These are phyloP conservation scores for Elsinoe fawcettii DNA, from an alignment of 2,329 filamentous ascomycete genomes.

Conservation along the genomic window DNA sequence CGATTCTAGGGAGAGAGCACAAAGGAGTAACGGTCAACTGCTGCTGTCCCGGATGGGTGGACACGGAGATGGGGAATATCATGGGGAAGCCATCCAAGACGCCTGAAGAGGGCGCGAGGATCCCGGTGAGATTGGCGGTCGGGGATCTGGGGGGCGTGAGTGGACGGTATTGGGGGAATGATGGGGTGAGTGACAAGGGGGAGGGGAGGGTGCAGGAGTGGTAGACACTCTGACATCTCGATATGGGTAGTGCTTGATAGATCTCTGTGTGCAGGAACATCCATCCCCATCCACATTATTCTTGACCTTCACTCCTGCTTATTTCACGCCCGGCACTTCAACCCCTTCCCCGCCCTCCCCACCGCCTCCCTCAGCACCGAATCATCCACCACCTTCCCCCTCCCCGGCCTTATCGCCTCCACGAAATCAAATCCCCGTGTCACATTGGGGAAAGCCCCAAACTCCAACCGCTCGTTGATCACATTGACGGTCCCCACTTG, in stretches of 20 bases:
- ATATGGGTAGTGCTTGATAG: no score
- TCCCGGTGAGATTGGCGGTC: constrained; percentile 31
- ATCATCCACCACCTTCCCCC: background rate
- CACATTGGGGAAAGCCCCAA: background rate
- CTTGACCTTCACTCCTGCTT: no score
- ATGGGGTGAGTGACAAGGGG: constrained; percentile 26
- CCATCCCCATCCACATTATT: background rate
- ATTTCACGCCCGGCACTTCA: background rate
- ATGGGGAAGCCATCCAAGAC: constrained; percentile 29
- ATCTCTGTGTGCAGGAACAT: no score
- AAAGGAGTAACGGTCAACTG: constrained; percentile 27
- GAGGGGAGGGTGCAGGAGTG: constrained; percentile 28
- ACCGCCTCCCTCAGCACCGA: background rate
- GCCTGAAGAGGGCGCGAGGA: constrained; percentile 30
- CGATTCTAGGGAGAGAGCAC: constrained; percentile 27
- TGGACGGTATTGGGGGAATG: constrained; percentile 33
- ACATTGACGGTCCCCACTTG: background rate
- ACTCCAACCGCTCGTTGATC: background rate
- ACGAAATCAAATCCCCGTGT: background rate
- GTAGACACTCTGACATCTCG: constrained; percentile 17
- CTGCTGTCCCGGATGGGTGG: constrained; percentile 34
- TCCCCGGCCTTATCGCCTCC: background rate
- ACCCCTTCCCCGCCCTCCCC: background rate
- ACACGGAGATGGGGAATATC: constrained; percentile 31
- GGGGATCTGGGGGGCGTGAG: constrained; percentile 28